Base-by-base conservation (phyloP, 2,329 filamentous ascomycete genomes). In the Pseudopithomyces maydicus region DNA sequence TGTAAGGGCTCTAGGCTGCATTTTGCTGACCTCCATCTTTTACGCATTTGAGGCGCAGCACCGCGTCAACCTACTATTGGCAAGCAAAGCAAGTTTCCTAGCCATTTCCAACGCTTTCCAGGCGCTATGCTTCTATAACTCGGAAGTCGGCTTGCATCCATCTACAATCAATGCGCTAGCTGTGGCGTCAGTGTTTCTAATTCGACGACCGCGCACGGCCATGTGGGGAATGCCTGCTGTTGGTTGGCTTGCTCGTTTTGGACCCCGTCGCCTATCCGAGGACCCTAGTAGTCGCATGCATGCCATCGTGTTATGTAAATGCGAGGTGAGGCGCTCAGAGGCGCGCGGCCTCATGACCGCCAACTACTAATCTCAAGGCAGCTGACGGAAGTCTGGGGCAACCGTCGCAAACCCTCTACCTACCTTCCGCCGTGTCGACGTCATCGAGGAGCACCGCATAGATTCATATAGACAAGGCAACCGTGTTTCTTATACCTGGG, bases 21-120 rank as follows among this genome's bases (percentile, higher is more conserved):
- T n/a, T n/a, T 42, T 35, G 57, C 57, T 63, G 58, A 61, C 58
- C 58, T 57, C 54, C 54, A 57, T 44, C 39, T 45, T 46, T 20
- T 7, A 5, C 15, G 23, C 11, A 12, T 14, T 20, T 29, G 45
- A 53, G 60, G 60, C 57, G 60, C 60, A 63, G 58, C 52, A 54
- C 36, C 44, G 2, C 39, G 33, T 17, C 23, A 20, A 14, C n/a
- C 15, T 22, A 7, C 35, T 8, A 55, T 55, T 55, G 52, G 46
- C 22, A 23, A 19, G 7, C n/a, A 41, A 12, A 29, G 36, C 6
- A 14, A 19, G 1, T 17, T 29, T 41, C 22, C 33, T 41, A 32
- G 11, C 47, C 23, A 12, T 11, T 41, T 50, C 33, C 11, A 14
- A 32, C 19, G 0, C 14, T 22, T 26, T 54, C 39, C 48, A 5